Evolutionary conservation across 768 basidiomycete genomes (phyloP), one percentile per base, ranked within the genome.

Genomic region (Neoboletus subvelutipes): DNA sequence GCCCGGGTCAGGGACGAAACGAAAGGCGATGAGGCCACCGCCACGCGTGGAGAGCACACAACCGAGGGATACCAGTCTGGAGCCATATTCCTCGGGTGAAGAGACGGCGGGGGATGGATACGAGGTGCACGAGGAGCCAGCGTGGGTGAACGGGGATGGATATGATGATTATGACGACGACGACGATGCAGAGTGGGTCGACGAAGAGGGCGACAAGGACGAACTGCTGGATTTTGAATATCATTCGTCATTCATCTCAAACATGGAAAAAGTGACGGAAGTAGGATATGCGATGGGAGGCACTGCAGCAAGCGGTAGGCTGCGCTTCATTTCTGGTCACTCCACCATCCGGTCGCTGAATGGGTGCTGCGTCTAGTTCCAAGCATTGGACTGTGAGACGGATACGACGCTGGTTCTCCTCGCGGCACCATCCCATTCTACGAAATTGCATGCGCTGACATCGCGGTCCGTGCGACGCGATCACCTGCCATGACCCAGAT

Each of bases 41-140:
- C 88, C 87, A 11, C 78, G 90, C 13, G 90, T 92, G n/a, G 87
- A 90, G 64, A 91, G 88, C 63, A 92, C 90, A 0, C 88, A 91
- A 63, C 89, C 90, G 8, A 75, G 89, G 41, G 90, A 92, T 61
- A 91, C 89, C 12, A 90, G 86, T 59, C 89, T 88, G 0, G 90
- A 91, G 73, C 80, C 82, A 45, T 86, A 85, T 11, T 85, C 85
- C 1, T 85, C 83, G 18, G 88, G 88, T 1, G 90, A 92, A 67
- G 88, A 90, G 70, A 90, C 87, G 1, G 88, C 88, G 1, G 90
- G 88, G 0, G 90, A 90, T 65, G 82, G 74, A 18, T 75, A 72
- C 55, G 75, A 75, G 10, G 72, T 70, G 18, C 67, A 69, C 17
- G 78, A 78, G 41, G 78, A 79, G 31, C 75, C 76, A 5, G 73